Evolutionary conservation across 345 rosid species (phyloP).

Genomic region (Litchi chinensis): DNA sequence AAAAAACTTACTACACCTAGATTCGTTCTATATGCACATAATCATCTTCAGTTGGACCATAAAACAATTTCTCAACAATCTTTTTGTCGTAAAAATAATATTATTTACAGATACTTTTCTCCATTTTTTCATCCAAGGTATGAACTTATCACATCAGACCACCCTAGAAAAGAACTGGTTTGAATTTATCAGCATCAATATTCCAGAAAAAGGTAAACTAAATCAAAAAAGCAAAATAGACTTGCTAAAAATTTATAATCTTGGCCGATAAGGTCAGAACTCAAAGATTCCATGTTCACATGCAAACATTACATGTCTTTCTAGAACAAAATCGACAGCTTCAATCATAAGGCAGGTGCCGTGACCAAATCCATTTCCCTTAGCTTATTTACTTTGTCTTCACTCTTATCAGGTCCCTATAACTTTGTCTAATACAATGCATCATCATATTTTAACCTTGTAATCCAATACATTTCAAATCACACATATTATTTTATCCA

Average conservation of each 20-base stretch:
- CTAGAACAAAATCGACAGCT: neutral
- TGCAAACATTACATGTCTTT: neutral
- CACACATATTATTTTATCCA: neutral
- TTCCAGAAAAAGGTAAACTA: neutral
- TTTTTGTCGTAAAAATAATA: neutral
- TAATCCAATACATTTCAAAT: neutral
- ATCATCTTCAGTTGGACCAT: neutral
- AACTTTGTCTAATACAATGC: neutral
- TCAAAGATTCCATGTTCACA: neutral
- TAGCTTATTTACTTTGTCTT: neutral
- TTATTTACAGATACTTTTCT: neutral
- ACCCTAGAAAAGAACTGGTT: neutral
- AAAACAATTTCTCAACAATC: neutral
- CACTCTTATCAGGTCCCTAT: neutral
- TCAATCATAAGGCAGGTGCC: constrained; percentile 20
- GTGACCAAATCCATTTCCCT: constrained; percentile 16
- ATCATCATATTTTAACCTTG: neutral
- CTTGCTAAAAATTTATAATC: neutral
- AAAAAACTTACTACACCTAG: neutral
- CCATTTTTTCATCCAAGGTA: neutral
- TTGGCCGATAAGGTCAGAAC: neutral
- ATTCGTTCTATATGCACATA: neutral
- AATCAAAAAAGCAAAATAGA: neutral
- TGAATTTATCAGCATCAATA: neutral
- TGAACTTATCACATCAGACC: neutral